Conservation (phyloP, 139 green algal genomes). For the Chlamydomonas sp. region DNA sequence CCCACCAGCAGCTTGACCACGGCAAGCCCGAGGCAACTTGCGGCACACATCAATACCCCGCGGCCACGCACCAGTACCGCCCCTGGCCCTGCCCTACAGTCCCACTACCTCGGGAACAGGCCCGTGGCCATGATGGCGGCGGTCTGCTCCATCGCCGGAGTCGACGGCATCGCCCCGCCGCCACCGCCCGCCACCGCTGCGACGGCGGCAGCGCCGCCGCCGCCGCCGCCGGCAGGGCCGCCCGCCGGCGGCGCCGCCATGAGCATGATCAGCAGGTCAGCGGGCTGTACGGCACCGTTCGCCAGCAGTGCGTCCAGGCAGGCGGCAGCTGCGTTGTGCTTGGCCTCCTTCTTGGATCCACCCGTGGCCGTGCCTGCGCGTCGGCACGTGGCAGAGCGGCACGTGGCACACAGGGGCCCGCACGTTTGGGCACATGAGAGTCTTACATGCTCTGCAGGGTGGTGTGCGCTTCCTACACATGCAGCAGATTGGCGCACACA, state of each 20-base stretch:
- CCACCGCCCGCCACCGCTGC: neutral
- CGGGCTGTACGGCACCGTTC: neutral
- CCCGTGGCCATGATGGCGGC: neutral
- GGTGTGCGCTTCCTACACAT: no score
- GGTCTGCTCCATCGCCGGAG: neutral
- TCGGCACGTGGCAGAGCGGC: neutral
- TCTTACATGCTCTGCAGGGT: no score
- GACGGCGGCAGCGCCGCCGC: neutral
- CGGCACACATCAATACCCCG: no score
- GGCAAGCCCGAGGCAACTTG: no score
- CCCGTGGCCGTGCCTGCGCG: neutral
- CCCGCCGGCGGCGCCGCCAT: neutral
- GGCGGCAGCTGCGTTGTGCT: slow-evolving; percentile 12
- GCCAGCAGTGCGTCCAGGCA: slow-evolving; percentile 13
- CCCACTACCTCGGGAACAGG: neutral
- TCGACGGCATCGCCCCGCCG: no score
- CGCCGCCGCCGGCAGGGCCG: neutral
- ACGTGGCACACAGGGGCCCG: no score
- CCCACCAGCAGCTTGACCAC: no score
- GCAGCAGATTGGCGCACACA: no score
- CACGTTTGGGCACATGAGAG: no score
- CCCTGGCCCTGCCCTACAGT: no score
- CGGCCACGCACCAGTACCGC: neutral
- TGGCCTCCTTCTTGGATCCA: slow-evolving; percentile 11
- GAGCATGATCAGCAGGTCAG: neutral